Conservation (phyloP, 2,329 filamentous ascomycete species). For the Fusarium staphyleae region DNA sequence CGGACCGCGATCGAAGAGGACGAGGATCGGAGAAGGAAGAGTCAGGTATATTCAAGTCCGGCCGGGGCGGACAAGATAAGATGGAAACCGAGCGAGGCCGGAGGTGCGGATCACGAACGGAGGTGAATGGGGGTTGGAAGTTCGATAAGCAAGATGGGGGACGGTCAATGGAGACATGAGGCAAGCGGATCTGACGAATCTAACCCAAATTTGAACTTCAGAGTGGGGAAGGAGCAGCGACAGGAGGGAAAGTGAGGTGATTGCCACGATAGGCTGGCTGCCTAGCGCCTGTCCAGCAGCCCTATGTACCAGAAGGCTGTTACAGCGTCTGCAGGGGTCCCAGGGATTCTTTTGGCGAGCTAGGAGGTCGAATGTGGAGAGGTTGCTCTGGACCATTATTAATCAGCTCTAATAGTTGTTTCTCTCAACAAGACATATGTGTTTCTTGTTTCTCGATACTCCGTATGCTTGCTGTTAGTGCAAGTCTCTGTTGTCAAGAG, state of each 20-base stretch:
- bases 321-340: constrained; percentile 12
- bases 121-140: constrained; percentile 15
- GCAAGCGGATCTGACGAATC: constrained; percentile 19
- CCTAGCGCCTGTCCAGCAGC: constrained; percentile 27
- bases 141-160: constrained; percentile 9
- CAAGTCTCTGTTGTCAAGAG: too few relatives aligned
- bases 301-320: constrained; percentile 19
- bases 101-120: constrained; percentile 10
- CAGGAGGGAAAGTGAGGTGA: constrained; percentile 3
- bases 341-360: constrained; percentile 9
- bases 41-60: background rate
- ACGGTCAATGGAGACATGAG: constrained; percentile 18
- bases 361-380: background rate
- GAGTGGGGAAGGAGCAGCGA: constrained; percentile 4
- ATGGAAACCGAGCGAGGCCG: constrained; percentile 10
- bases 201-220: constrained; percentile 14
- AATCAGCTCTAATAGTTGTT: background rate
- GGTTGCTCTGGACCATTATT: constrained; percentile 7
- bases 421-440: too few relatives aligned
- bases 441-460: too few relatives aligned
- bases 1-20: constrained; percentile 3
- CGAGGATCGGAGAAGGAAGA: background rate
- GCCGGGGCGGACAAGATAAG: constrained; percentile 9
- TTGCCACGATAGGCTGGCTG: constrained; percentile 39
- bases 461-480: too few relatives aligned